phyloP scores from a whole-genome alignment of 2,329 filamentous ascomycete species.

The Diplocarpon mali region DNA sequence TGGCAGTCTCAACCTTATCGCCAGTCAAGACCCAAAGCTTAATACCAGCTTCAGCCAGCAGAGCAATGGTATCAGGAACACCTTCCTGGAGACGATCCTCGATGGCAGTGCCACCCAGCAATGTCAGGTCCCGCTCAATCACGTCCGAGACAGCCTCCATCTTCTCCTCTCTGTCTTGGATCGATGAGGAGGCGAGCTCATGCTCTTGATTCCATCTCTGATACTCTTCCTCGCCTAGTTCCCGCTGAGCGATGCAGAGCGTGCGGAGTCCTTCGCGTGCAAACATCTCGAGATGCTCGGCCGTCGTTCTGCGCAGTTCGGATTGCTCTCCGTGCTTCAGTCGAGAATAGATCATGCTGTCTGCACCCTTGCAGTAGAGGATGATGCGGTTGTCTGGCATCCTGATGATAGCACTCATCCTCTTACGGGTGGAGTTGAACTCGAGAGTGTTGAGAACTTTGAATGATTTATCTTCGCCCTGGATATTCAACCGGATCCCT shows the following conservation, averaged over 20 bases:
- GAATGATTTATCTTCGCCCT: conserved; percentile 78
- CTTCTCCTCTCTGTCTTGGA: conserved; percentile 84
- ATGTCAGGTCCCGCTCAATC: conserved; percentile 80
- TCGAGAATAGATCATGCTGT: conserved; percentile 93
- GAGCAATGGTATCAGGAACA: conserved; percentile 86
- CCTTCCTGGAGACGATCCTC: conserved; percentile 95
- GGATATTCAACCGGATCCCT: conserved; percentile 73
- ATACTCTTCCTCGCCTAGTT: conserved; percentile 75
- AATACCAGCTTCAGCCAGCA: conserved; percentile 87
- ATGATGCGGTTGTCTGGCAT: conserved; percentile 88
- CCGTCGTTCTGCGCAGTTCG: conserved; percentile 72
- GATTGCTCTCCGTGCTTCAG: conserved; percentile 76
- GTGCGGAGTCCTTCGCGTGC: conserved; percentile 90
- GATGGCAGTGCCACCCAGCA: conserved; percentile 91
- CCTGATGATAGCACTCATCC: conserved; percentile 93
- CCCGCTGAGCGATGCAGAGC: conserved; percentile 79
- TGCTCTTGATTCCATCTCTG: conserved; percentile 75
- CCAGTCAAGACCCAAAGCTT: conserved; percentile 98
- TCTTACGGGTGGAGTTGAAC: conserved; percentile 92
- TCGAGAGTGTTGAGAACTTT: conserved; percentile 89
- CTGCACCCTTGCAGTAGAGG: conserved; percentile 93
- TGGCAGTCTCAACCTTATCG: conserved; percentile 97
- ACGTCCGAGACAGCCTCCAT: conserved; percentile 79
- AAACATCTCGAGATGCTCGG: conserved; percentile 94
- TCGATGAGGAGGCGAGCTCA: conserved; percentile 72